phyloP scores from a whole-genome alignment of 2,329 filamentous ascomycete species.

The Fusarium lateritium region DNA sequence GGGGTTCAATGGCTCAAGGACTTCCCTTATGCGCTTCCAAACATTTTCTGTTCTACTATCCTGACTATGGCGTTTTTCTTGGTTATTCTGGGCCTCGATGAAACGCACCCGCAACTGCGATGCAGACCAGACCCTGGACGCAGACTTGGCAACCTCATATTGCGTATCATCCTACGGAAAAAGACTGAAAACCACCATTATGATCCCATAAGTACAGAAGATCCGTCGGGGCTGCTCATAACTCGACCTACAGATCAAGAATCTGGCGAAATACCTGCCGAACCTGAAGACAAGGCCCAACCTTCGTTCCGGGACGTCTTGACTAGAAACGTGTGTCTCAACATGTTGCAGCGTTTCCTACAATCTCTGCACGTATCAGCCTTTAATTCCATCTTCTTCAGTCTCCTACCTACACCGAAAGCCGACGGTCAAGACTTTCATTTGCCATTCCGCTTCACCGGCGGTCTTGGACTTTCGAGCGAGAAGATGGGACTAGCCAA shows the following conservation, averaged over 20 bases:
- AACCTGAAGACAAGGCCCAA: constrained; percentile 59
- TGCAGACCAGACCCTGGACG: constrained; percentile 1
- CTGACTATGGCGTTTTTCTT: constrained; percentile 59
- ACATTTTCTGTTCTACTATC: constrained; percentile 66
- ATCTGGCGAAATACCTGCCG: not conserved
- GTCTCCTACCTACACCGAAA: constrained; percentile 82
- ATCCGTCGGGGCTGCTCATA: not conserved
- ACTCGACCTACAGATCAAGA: not conserved
- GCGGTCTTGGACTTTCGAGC: constrained; percentile 81
- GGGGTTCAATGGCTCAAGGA: constrained; percentile 40
- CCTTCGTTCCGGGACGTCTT: constrained; percentile 70
- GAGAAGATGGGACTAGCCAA: constrained; percentile 82
- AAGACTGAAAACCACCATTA: not conserved
- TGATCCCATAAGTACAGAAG: not conserved
- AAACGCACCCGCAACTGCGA: constrained; percentile 56
- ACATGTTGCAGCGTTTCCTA: constrained; percentile 76
- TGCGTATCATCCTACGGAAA: not conserved
- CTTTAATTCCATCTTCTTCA: constrained; percentile 82
- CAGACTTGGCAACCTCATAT: not conserved
- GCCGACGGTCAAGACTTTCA: constrained; percentile 60
- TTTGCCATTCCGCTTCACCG: constrained; percentile 76
- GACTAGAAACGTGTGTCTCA: constrained; percentile 67
- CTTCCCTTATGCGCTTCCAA: constrained; percentile 70
- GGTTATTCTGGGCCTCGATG: constrained; percentile 67
- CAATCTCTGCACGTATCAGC: constrained; percentile 81